Base-by-base conservation (phyloP, 140 eudicot species). In the Flaveria floridana region DNA sequence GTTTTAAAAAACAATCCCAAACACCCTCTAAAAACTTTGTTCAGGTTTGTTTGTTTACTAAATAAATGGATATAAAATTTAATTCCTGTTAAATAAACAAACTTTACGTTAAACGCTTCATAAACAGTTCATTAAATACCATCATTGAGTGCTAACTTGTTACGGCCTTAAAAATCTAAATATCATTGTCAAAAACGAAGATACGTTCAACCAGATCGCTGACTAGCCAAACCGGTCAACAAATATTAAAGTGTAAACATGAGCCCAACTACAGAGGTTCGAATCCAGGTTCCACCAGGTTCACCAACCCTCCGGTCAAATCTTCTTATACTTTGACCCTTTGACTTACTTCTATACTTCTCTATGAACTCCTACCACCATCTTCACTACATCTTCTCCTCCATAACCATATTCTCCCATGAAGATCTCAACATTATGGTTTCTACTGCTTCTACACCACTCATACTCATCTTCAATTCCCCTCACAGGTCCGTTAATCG, bases 381-480 rank as follows among this genome's bases (percentile, higher is more conserved):
- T 15, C 21, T n/a, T 15, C 23, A 4, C 21, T 52, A 7, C 58
- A 52, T 52, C 7, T 51, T 51, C n/a, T 53, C 65, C 23, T 11
- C 2, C 15, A 10, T 58, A 28, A 28, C 4, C 34, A 28, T 34
- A 28, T 28, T 21, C 65, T 7, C n/a, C 39, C 65, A 63, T 63
- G 68, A 63, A 15, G 20, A 63, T 28, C 13, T 10, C 68, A 63
- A 63, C 41, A 34, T 26, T 63, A 19, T 63, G 44, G 46, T 28
- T 63, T 63, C 46, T 63, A 44, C 46, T 63, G 13, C 68, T 62
- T 62, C 44, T 62, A 25, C 65, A 3, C 67, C n/a, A 7, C 68
- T 15, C 5, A 13, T 15, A 63, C 68, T 28, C 68, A 3, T 28
- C 68, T 63, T 44, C 46, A 6, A 28, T 63, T 5, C 18, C 68